Conservation (phyloP, 2,329 filamentous ascomycete genomes). For the Trichoderma afroharzianum region DNA sequence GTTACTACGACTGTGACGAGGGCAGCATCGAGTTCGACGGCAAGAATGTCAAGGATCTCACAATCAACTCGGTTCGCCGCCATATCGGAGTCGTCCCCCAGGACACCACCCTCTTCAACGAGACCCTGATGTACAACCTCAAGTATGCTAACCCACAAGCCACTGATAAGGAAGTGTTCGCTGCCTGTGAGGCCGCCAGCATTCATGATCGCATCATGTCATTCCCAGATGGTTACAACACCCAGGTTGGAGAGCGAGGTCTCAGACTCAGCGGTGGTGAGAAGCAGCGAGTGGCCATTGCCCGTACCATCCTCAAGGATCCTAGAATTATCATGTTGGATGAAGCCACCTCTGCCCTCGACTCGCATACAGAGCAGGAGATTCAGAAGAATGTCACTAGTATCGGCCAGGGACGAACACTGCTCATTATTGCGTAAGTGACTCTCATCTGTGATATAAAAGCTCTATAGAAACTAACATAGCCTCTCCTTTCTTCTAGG, state of each 20-base stretch:
- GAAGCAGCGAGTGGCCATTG: slow-evolving; percentile 91
- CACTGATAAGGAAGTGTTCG: slow-evolving; percentile 76
- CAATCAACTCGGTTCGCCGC: slow-evolving; percentile 86
- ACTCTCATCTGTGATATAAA: neutral
- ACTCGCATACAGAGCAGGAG: slow-evolving; percentile 88
- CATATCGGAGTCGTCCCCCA: slow-evolving; percentile 96
- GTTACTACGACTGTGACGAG: slow-evolving; percentile 83
- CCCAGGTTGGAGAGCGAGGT: slow-evolving; percentile 87
- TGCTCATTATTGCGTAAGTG: slow-evolving; percentile 86
- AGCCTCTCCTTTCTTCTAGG: slow-evolving; percentile 33
- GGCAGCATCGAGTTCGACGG: slow-evolving; percentile 84
- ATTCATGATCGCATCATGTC: slow-evolving; percentile 89
- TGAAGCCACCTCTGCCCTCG: slow-evolving; percentile 86
- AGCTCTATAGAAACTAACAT: slow-evolving; percentile 18
- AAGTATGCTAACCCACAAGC: slow-evolving; percentile 81
- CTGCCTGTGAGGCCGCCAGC: slow-evolving; percentile 79
- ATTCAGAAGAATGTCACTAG: slow-evolving; percentile 83
- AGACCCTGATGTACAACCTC: slow-evolving; percentile 91
- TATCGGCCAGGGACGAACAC: slow-evolving; percentile 79
- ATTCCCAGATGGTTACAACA: slow-evolving; percentile 84
- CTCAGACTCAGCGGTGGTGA: slow-evolving; percentile 85
- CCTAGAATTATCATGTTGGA: slow-evolving; percentile 90
- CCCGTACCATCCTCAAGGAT: slow-evolving; percentile 87
- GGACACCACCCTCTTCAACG: slow-evolving; percentile 93
- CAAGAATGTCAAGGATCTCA: slow-evolving; percentile 76